A percentile compares a stretch with the other conserved stretches of the same genome.
These are phyloP conservation scores for Eutypa lata DNA, from an alignment of 2,329 filamentous ascomycete genomes.

Conservation along the genomic window DNA sequence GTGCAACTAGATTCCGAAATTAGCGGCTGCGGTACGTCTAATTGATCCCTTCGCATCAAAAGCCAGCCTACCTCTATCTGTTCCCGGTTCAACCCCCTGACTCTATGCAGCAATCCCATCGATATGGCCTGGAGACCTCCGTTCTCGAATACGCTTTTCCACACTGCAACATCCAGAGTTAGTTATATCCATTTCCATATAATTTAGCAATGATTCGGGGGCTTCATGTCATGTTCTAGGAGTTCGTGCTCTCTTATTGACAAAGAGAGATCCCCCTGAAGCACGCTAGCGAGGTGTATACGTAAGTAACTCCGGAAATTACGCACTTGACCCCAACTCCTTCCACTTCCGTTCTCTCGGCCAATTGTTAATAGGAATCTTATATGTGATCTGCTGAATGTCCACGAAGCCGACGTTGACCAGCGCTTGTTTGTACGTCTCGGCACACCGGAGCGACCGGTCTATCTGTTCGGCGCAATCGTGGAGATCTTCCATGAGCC, in stretches of 20 bases:
- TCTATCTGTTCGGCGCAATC: slow-evolving; percentile 34
- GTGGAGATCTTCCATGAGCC: slow-evolving; percentile 39
- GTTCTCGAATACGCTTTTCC: slow-evolving; percentile 39
- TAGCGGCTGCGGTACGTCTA: slow-evolving; percentile 4
- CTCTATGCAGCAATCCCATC: slow-evolving; percentile 38
- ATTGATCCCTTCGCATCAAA: not conserved
- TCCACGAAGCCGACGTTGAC: slow-evolving; percentile 53
- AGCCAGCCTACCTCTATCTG: slow-evolving; percentile 44
- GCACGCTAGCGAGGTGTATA: too few relatives aligned
- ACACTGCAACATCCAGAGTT: too few relatives aligned
- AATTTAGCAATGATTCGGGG: too few relatives aligned
- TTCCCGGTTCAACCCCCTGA: slow-evolving; percentile 37
- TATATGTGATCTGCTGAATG: slow-evolving; percentile 49
- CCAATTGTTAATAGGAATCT: slow-evolving; percentile 54
- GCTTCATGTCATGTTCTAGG: too few relatives aligned
- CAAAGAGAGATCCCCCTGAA: too few relatives aligned
- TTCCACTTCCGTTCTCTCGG: slow-evolving; percentile 42
- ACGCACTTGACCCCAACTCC: slow-evolving; percentile 41
- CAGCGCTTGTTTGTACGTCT: slow-evolving; percentile 34
- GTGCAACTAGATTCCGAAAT: slow-evolving; percentile 33
- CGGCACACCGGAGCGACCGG: slow-evolving; percentile 35
- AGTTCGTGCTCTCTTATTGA: too few relatives aligned
- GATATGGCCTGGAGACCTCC: slow-evolving; percentile 44
- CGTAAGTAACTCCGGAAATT: too few relatives aligned
- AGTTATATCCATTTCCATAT: too few relatives aligned